Conservation (phyloP, 1,139 yeast species). For the Williopsis jadinii region DNA sequence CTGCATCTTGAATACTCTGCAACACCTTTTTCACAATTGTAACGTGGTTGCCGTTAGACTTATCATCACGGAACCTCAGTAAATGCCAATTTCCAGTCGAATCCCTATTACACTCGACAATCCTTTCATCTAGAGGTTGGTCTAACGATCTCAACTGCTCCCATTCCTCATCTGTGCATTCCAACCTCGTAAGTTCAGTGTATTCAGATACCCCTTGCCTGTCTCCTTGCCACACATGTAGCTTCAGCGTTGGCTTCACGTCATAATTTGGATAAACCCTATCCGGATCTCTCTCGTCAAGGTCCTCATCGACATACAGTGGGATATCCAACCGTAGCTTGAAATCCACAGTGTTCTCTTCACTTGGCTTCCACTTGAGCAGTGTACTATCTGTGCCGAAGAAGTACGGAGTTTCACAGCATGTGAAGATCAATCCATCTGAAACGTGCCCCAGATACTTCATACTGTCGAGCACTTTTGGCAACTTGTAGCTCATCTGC, state of each 20-base stretch:
- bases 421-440: conserved; percentile 92
- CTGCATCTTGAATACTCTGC: conserved; percentile 82
- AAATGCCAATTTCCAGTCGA: conserved; percentile 60
- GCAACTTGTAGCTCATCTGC: conserved; percentile 76
- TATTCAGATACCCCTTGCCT: conserved; percentile 30
- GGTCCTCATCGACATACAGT: conserved; percentile 56
- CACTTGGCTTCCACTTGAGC: conserved; percentile 95
- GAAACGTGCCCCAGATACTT: conserved; percentile 79
- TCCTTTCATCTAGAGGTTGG: conserved; percentile 86
- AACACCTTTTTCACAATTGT: conserved; percentile 76
- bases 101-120: conserved; percentile 71
- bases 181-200: conserved; percentile 58
- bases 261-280: conserved; percentile 79
- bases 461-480: conserved; percentile 66
- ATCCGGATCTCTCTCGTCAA: conserved; percentile 65
- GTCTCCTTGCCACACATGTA: conserved; percentile 80
- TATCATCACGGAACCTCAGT: conserved; percentile 89
- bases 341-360: conserved; percentile 90
- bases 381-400: conserved; percentile 81
- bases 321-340: conserved; percentile 66
- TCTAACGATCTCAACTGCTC: conserved; percentile 55
- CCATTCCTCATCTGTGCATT: conserved; percentile 74
- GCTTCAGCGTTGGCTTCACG: conserved; percentile 57
- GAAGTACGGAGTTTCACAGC: conserved; percentile 80
- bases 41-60: conserved; percentile 77